Percentiles rank a stretch among this genome's conserved stretches.
Conservation (phyloP, 192 early-diverging fungal genomes). For the Coemansia pectinata region DNA sequence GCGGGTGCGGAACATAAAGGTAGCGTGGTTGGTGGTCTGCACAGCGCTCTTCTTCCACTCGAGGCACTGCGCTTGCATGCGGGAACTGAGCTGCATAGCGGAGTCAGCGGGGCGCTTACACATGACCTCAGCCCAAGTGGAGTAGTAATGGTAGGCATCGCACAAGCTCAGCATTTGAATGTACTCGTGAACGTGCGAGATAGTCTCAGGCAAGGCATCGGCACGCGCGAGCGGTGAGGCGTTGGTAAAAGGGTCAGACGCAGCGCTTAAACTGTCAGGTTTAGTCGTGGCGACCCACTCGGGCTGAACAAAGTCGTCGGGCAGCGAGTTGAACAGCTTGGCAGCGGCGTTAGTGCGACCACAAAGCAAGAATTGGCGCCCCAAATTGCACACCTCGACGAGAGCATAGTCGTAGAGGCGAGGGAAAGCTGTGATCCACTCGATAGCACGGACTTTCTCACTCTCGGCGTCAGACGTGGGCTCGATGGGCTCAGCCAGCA, state of each 20-base stretch:
- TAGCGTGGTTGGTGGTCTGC: constrained; percentile 20
- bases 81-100: constrained; percentile 2
- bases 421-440: constrained; percentile 58
- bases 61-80: constrained; percentile 31
- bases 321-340: constrained; percentile 52
- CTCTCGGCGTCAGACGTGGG: constrained; percentile 22
- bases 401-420: constrained; percentile 53
- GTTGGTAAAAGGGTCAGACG: background rate
- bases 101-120: constrained; percentile 31
- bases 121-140: constrained; percentile 42
- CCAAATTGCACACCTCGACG: constrained; percentile 49
- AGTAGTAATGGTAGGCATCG: constrained; percentile 45
- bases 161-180: constrained; percentile 51
- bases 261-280: background rate
- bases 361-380: constrained; percentile 56
- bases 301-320: constrained; percentile 46
- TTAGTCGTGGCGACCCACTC: constrained; percentile 35
- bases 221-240: background rate
- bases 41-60: constrained; percentile 37
- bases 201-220: background rate
- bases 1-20: constrained; percentile 38
- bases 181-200: constrained; percentile 45
- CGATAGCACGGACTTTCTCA: constrained; percentile 59
- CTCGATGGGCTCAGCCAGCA: constrained; percentile 34
- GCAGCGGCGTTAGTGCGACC: constrained; percentile 57